Evolutionary conservation across 805 yeast genomes (phyloP).

Genomic region (Metschnikowia amazonensis): DNA sequence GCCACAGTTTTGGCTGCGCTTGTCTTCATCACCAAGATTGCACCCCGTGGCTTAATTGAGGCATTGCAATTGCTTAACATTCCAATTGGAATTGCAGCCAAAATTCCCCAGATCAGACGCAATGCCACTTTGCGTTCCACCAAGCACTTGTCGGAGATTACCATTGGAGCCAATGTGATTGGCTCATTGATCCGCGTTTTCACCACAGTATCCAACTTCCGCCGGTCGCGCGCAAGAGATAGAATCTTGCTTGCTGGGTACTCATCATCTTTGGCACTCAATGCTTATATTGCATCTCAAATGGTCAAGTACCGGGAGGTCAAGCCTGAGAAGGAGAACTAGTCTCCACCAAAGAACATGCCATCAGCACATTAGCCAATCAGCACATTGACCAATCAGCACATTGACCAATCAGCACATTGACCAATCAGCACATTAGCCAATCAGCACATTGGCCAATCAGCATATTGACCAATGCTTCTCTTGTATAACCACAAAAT

Average conservation of each 20-base stretch:
- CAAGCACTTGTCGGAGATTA: conserved; percentile 33
- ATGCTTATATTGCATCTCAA: conserved; percentile 36
- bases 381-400: no score
- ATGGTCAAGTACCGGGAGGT: conserved; percentile 16
- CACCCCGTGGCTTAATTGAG: conserved; percentile 27
- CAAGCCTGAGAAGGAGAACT: conserved; percentile 7
- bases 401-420: no score
- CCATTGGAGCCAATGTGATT: conserved; percentile 38
- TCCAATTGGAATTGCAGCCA: conserved; percentile 36
- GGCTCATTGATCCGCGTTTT: conserved; percentile 40
- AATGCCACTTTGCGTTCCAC: conserved; percentile 35
- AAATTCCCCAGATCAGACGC: conserved; percentile 37
- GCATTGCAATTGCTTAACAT: conserved; percentile 35
- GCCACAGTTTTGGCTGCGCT: conserved; percentile 26
- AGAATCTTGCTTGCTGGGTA: conserved; percentile 38
- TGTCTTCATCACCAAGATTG: conserved; percentile 29
- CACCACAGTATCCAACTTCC: conserved; percentile 35
- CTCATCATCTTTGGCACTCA: conserved; percentile 31
- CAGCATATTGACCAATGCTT: no score
- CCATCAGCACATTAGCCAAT: no score
- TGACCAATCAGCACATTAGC: no score
- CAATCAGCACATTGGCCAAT: no score
- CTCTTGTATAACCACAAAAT: no score
- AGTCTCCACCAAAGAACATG: no score
- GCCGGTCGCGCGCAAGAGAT: conserved; percentile 24